Evolutionary conservation across 2,329 filamentous ascomycete genomes (phyloP).

Genomic region (Phoma sp.): DNA sequence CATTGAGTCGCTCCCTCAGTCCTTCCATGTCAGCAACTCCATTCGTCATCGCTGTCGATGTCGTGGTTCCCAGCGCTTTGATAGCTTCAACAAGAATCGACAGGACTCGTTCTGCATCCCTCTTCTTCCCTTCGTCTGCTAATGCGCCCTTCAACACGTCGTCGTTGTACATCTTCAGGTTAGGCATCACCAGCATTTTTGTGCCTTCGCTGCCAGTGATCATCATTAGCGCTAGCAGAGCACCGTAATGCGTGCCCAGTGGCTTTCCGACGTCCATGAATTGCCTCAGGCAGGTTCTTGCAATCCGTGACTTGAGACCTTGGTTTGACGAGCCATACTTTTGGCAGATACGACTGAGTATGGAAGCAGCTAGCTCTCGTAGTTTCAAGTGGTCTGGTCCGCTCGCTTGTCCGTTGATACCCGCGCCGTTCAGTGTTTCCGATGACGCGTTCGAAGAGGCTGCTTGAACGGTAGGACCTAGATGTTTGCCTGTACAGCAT

Average conservation of each 20-base stretch:
- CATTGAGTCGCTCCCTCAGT: conserved; percentile 49
- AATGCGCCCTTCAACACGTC: conserved; percentile 62
- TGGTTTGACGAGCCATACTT: conserved; percentile 84
- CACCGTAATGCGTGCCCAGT: conserved; percentile 85
- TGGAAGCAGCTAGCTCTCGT: conserved; percentile 80
- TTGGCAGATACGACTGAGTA: conserved; percentile 77
- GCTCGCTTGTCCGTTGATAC: conserved; percentile 31
- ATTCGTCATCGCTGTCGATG: conserved; percentile 42
- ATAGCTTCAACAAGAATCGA: conserved; percentile 63
- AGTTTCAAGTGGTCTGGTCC: conserved; percentile 72
- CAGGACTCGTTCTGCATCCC: conserved; percentile 67
- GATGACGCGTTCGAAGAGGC: conserved; percentile 59
- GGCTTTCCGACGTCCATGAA: conserved; percentile 88
- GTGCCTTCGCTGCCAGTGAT: conserved; percentile 74
- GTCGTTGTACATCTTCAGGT: conserved; percentile 66
- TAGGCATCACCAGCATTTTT: conserved; percentile 68
- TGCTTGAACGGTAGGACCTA: conserved; percentile 65
- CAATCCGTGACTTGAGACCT: conserved; percentile 84
- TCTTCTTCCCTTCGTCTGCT: conserved; percentile 58
- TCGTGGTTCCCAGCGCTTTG: conserved; percentile 58
- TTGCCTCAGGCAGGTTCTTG: conserved; percentile 89
- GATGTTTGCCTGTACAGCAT: conserved; percentile 82
- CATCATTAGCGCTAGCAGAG: conserved; percentile 77
- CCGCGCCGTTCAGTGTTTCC: conserved; percentile 48
- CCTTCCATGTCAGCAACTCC: conserved; percentile 50